phyloP scores from a whole-genome alignment of 1,284 basidiomycete genomes.

The Ceratobasidium sp. region DNA sequence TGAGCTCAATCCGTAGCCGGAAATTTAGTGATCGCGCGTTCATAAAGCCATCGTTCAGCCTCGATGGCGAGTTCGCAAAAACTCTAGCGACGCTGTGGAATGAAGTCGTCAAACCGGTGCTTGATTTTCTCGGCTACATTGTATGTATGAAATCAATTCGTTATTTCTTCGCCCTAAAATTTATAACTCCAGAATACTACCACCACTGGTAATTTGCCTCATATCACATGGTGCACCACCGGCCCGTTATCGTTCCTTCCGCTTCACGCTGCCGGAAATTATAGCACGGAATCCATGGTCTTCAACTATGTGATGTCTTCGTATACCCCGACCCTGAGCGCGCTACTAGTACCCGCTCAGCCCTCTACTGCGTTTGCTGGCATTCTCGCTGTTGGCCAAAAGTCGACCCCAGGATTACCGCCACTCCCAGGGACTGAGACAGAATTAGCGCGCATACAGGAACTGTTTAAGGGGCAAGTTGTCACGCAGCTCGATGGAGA shows the following conservation, averaged over 20 bases:
- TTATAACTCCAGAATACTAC: not conserved
- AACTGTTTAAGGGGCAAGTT: not conserved
- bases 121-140: slow-evolving; percentile 7
- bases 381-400: slow-evolving; percentile 26
- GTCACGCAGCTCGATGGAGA: not conserved
- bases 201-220: not conserved
- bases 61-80: not conserved
- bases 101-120: slow-evolving; percentile 20
- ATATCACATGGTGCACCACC: slow-evolving; percentile 33
- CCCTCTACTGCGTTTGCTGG: too few species aligned
- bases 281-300: not conserved
- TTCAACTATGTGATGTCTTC: slow-evolving; percentile 25
- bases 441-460: slow-evolving; percentile 1
- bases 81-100: slow-evolving; percentile 5
- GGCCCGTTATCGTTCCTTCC: slow-evolving; percentile 29
- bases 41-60: not conserved
- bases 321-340: slow-evolving; percentile 26
- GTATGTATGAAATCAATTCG: not conserved
- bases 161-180: not conserved
- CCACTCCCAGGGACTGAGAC: slow-evolving; percentile 6
- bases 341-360: not conserved
- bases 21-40: not conserved
- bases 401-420: not conserved
- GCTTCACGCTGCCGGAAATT: slow-evolving; percentile 34
- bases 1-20: not conserved